Conservation (phyloP, 148 eudicot species). For the Arbutus unedo region DNA sequence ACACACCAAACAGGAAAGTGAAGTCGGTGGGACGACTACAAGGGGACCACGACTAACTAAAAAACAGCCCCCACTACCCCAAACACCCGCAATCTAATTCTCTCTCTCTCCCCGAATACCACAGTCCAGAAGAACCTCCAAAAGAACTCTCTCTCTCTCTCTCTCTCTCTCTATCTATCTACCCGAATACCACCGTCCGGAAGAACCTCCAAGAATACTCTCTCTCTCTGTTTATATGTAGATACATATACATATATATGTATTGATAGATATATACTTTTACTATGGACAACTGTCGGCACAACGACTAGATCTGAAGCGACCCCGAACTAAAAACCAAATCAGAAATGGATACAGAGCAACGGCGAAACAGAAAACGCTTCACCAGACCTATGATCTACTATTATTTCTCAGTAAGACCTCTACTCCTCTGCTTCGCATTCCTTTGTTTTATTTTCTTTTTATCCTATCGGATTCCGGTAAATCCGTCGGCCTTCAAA, state of each 20-base stretch:
- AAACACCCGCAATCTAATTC: no score
- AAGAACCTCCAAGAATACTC: not conserved
- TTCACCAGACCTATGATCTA: slow-evolving; percentile 10
- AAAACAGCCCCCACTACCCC: no score
- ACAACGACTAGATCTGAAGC: slow-evolving; percentile 4
- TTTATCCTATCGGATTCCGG: slow-evolving; percentile 23
- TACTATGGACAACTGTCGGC: not conserved
- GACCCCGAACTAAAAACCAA: not conserved
- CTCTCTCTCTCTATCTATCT: not conserved
- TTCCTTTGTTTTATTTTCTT: slow-evolving; percentile 34
- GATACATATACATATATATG: no score
- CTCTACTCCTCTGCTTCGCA: slow-evolving; percentile 37
- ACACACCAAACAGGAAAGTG: no score
- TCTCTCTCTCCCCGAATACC: no score
- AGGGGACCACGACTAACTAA: no score
- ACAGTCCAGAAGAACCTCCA: no score
- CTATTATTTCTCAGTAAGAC: slow-evolving; percentile 34
- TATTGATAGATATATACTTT: no score
- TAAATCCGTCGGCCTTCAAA: slow-evolving; percentile 37
- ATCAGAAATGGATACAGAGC: slow-evolving; percentile 42
- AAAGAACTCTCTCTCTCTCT: not conserved
- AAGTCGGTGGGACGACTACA: no score
- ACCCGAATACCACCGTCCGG: not conserved
- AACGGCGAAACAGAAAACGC: slow-evolving; percentile 46
- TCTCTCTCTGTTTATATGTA: not conserved